Conservation (phyloP, 495 filamentous ascomycete species). For the Pyronema domesticum region DNA sequence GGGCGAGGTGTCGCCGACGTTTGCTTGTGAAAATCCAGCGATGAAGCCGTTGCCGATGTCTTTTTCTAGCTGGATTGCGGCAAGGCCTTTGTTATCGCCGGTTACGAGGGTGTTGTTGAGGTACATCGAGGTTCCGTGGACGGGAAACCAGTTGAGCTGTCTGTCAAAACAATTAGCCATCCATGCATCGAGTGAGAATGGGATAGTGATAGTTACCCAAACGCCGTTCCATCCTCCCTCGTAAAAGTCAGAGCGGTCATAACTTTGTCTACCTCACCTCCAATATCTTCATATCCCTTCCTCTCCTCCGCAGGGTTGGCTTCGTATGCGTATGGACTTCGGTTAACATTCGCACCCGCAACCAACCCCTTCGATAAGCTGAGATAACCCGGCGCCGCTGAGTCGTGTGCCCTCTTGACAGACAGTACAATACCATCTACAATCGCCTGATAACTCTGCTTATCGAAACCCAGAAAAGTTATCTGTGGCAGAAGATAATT, state of each 20-base stretch:
- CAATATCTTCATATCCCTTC: conserved; percentile 44
- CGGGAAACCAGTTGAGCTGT: conserved; percentile 80
- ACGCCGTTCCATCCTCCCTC: conserved; percentile 43
- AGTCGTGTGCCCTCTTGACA: conserved; percentile 66
- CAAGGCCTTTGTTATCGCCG: conserved; percentile 93
- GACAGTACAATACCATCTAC: conserved; percentile 72
- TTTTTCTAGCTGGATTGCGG: conserved; percentile 70
- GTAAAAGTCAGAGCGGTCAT: conserved; percentile 72
- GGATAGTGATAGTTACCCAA: conserved; percentile 6
- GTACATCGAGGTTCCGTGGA: conserved; percentile 81
- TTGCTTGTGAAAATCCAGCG: conserved; percentile 86
- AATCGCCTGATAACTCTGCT: conserved; percentile 75
- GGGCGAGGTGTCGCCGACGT: conserved; percentile 81
- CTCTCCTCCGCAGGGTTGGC: conserved; percentile 72
- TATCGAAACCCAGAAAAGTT: conserved; percentile 74
- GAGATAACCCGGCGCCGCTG: conserved; percentile 50
- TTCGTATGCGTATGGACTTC: conserved; percentile 79
- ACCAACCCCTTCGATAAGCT: conserved; percentile 58
- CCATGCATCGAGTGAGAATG: neutral
- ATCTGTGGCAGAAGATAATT: conserved; percentile 94
- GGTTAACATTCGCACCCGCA: conserved; percentile 70
- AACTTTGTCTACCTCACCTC: conserved; percentile 67
- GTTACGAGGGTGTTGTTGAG: conserved; percentile 85
- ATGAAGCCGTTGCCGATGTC: conserved; percentile 52
- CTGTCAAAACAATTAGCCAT: conserved; percentile 7